Base-by-base conservation (phyloP, 2,329 filamentous ascomycete genomes). In the Xylariaceae sp. region DNA sequence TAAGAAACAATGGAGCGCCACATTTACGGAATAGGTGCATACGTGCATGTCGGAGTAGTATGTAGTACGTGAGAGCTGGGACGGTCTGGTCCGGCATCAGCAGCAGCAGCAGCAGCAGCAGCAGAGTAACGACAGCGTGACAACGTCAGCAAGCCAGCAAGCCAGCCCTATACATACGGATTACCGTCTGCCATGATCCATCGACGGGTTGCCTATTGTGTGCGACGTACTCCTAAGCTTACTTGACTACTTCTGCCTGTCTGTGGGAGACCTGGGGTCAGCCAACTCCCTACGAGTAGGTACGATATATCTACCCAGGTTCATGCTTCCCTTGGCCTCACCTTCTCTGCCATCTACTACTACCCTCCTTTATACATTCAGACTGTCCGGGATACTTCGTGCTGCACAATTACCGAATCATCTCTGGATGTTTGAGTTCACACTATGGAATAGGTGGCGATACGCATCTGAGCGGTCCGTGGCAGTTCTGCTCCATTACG, bases 1-100 rank as follows among this genome's bases (percentile, higher is more conserved):
- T 53, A 37, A 54, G 48, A 58, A 56, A 62, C 60, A 57, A 59
- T 53, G 58, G 37, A 48, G 18, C 56, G 59, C 59, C 59, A 58
- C 61, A 51, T 51, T 51, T 34, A 13, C 17, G 23, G 23, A 30
- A 30, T 30, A n/a, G 49, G 49, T 35, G 34, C 49, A 35, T 51
- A n/a, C 5, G 13, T 45, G 13, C 11, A n/a, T 42, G 3, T 9
- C 37, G 13, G 37, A 10, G 13, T 42, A 42, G 8, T 13, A 10
- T 34, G 58, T 30, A 30, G 23, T 30, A 30, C 23, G 23, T 30
- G 23, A 30, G 23, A 30, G 23, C 23, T 30, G 23, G 23, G 23
- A 30, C 37, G 8, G 37, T 56, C 53, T 51, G 51, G 53, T 45
- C 53, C 53, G 48, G 53, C 23, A 13, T 47, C 51, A 49, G 23